Evolutionary conservation across 495 filamentous ascomycete species (phyloP).

Genomic region (Usnea hakonensis): DNA sequence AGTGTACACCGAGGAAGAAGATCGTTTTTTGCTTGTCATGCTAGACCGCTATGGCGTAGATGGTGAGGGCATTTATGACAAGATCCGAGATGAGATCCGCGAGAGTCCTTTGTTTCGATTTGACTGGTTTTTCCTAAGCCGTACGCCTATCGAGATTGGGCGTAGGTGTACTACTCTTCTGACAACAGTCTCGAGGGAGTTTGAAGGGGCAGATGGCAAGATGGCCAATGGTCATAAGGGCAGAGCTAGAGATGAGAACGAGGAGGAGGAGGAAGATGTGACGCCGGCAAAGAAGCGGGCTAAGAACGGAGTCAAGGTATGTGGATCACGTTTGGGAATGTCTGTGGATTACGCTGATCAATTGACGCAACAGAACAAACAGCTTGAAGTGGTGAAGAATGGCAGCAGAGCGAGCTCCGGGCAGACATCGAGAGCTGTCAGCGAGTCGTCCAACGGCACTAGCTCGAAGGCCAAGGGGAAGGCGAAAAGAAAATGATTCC

Average conservation of each 20-base stretch:
- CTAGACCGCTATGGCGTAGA: constrained; percentile 85
- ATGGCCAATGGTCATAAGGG: constrained; percentile 46
- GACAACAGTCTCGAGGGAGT: constrained; percentile 88
- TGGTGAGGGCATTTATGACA: constrained; percentile 73
- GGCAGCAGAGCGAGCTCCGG: constrained; percentile 45
- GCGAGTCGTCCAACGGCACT: constrained; percentile 45
- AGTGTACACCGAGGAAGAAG: constrained; percentile 98
- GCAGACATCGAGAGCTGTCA: constrained; percentile 49
- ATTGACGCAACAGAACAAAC: constrained; percentile 45
- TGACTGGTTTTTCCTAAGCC: constrained; percentile 97
- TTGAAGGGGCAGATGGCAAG: constrained; percentile 59
- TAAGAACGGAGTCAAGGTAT: constrained; percentile 70
- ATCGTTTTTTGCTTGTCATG: constrained; percentile 90
- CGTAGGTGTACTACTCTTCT: constrained; percentile 89
- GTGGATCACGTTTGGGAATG: constrained; percentile 15
- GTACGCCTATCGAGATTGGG: constrained; percentile 86
- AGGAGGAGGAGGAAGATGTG: constrained; percentile 75
- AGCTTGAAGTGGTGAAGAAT: constrained; percentile 51
- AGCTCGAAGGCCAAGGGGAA: constrained; percentile 45
- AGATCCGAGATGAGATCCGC: constrained; percentile 83
- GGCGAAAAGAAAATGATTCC: constrained; percentile 29
- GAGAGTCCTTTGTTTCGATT: constrained; percentile 95
- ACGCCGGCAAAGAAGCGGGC: constrained; percentile 87
- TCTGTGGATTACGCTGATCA: neutral
- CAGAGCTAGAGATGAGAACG: constrained; percentile 65